Conservation (phyloP, 2,329 filamentous ascomycete genomes). For the Capronia coronata region DNA sequence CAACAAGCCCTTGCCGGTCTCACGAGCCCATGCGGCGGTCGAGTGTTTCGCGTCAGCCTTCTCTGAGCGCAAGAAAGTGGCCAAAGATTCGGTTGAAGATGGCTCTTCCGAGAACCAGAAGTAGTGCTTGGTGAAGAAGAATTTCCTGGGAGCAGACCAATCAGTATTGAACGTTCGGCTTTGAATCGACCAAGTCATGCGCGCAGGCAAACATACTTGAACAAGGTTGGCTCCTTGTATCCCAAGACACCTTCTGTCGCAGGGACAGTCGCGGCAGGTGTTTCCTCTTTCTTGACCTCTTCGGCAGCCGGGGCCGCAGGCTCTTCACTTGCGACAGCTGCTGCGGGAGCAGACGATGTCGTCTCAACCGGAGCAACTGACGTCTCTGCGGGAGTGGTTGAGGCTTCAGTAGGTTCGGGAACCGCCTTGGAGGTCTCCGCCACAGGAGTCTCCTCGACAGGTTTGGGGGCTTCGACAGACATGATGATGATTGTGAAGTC, state of each 20-base stretch:
- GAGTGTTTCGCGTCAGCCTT: constrained; percentile 71
- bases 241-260: constrained; percentile 77
- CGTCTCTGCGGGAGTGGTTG: constrained; percentile 25
- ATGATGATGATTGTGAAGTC: constrained; percentile 47
- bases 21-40: constrained; percentile 78
- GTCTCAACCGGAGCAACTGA: constrained; percentile 25
- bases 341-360: constrained; percentile 24
- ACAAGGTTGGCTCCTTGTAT: constrained; percentile 82
- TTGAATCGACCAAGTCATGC: neutral
- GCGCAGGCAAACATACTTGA: constrained; percentile 62
- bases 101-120: constrained; percentile 78
- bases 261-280: constrained; percentile 52
- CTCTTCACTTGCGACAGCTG: constrained; percentile 29
- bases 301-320: constrained; percentile 36
- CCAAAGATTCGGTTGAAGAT: constrained; percentile 66
- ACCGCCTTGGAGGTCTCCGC: constrained; percentile 32
- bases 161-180: neutral
- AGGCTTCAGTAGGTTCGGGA: constrained; percentile 31
- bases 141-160: constrained; percentile 53
- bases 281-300: constrained; percentile 42
- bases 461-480: constrained; percentile 64
- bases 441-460: constrained; percentile 53
- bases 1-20: constrained; percentile 91
- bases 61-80: constrained; percentile 76
- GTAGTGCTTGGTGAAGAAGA: constrained; percentile 86